These are phyloP conservation scores for Lepidium africanum DNA, from an alignment of 345 rosid species.

Conservation along the genomic window DNA sequence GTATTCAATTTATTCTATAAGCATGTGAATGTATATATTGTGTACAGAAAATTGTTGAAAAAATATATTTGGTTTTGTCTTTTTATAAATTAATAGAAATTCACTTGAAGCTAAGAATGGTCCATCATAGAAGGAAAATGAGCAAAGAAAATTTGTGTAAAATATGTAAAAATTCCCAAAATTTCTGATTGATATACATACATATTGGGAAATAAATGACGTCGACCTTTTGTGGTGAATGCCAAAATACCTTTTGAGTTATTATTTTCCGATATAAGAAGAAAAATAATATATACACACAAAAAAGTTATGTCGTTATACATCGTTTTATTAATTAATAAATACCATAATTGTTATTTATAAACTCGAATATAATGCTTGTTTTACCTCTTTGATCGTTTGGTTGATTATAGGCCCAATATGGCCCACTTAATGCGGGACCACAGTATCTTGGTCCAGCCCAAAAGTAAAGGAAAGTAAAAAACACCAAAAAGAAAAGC, in stretches of 20 bases:
- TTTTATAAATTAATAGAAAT: not conserved
- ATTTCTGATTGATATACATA: not conserved
- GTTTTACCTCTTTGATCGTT: not conserved
- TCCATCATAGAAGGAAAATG: constrained; percentile 3
- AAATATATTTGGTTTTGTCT: not conserved
- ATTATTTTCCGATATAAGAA: not conserved
- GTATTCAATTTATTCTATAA: not conserved
- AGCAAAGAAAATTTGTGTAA: not conserved
- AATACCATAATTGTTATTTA: not conserved
- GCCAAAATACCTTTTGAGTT: not conserved
- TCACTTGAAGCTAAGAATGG: constrained; percentile 4
- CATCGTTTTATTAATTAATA: not conserved
- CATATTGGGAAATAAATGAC: constrained; percentile 5
- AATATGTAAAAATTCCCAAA: not conserved
- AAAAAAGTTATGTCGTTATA: not conserved
- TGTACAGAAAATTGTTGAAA: not conserved
- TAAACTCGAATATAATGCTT: not conserved
- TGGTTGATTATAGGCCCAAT: constrained; percentile 14
- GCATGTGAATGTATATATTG: not conserved
- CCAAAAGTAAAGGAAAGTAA: constrained; percentile 15
- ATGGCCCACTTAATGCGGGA: not conserved
- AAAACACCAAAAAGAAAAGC: constrained; percentile 2
- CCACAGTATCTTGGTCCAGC: constrained; percentile 20
- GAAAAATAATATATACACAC: not conserved
- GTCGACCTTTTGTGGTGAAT: constrained; percentile 6